These are phyloP conservation scores for Erigeron canadensis DNA, from an alignment of 129 eudicot genomes.

Conservation along the genomic window DNA sequence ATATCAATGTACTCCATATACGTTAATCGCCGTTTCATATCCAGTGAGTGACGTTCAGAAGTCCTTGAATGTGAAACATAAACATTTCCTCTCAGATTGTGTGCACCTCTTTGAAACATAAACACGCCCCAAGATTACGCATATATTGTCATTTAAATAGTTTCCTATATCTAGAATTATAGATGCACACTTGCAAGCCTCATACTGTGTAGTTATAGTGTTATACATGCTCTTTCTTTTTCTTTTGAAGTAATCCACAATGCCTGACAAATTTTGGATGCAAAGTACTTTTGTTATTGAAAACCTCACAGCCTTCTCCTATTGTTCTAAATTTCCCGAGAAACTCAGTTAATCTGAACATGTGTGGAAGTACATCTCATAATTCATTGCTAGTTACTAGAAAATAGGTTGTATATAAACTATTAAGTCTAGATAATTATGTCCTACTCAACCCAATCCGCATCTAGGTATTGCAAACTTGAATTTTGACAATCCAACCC, in stretches of 20 bases:
- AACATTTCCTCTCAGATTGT: background rate
- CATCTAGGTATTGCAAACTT: no score
- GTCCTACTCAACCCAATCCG: background rate
- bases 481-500: no score
- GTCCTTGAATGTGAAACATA: background rate
- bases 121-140: background rate
- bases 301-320: background rate
- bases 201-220: background rate
- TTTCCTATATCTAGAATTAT: background rate
- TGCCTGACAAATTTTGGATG: background rate
- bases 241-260: background rate
- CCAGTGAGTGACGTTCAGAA: background rate
- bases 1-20: background rate
- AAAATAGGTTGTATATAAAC: background rate
- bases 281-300: background rate
- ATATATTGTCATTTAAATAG: background rate
- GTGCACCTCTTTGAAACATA: background rate
- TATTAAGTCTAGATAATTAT: background rate
- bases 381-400: constrained; percentile 5
- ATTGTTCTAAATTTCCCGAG: background rate
- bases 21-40: background rate
- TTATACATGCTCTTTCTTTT: background rate
- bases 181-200: background rate
- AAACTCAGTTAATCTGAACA: background rate
- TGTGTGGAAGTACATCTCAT: constrained; percentile 2